Evolutionary conservation across 495 filamentous ascomycete species (phyloP).

Genomic region (Penicillium cataractarum): DNA sequence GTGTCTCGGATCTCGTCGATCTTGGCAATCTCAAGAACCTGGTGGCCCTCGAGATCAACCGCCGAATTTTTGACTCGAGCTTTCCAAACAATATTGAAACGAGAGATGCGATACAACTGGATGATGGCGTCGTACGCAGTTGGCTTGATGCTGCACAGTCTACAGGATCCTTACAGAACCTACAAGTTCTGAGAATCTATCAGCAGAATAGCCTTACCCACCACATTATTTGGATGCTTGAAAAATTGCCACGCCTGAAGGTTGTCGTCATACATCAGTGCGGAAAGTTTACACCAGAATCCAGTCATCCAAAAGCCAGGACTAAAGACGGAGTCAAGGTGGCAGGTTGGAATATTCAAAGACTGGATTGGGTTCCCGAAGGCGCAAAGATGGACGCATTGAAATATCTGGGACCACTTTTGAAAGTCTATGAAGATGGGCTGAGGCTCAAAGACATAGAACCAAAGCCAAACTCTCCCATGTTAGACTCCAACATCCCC

Average conservation of each 20-base stretch:
- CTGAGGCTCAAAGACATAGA: not conserved
- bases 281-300: constrained; percentile 4
- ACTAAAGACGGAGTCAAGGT: not conserved
- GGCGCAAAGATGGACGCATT: not conserved
- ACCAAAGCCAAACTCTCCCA: not conserved
- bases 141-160: constrained; percentile 41
- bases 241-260: constrained; percentile 34
- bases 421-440: not conserved
- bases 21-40: constrained; percentile 42
- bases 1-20: constrained; percentile 37
- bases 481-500: not conserved
- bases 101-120: constrained; percentile 19
- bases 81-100: not conserved
- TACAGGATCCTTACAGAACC: constrained; percentile 34
- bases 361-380: not conserved
- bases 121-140: constrained; percentile 41
- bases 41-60: constrained; percentile 41
- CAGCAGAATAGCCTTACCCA: constrained; percentile 32
- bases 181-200: constrained; percentile 40
- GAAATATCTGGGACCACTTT: not conserved
- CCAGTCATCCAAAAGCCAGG: not conserved
- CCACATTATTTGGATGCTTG: constrained; percentile 30
- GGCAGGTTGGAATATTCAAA: constrained; percentile 9
- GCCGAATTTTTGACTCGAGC: not conserved
- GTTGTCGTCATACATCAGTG: constrained; percentile 34